phyloP scores from a whole-genome alignment of 345 rosid species.

The Euphorbia peplus region DNA sequence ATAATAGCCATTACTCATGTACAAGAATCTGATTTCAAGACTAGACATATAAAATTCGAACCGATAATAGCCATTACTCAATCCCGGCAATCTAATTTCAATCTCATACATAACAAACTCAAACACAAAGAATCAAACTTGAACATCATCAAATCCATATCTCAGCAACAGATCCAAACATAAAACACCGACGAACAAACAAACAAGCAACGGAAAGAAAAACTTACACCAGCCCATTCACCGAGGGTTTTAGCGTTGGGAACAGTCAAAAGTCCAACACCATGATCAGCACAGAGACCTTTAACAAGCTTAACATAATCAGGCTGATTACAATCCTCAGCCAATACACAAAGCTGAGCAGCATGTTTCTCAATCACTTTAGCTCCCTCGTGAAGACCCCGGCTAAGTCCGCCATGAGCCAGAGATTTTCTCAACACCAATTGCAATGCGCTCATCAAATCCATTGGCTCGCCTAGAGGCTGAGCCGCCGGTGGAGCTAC shows the following conservation, averaged over 20 bases:
- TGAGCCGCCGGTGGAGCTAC: constrained; percentile 23
- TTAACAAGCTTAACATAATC: constrained; percentile 76
- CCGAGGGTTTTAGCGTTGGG: constrained; percentile 87
- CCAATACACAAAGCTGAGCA: constrained; percentile 70
- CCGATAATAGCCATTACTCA: not conserved
- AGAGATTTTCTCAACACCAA: constrained; percentile 69
- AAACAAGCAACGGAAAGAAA: not conserved
- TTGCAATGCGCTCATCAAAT: constrained; percentile 69
- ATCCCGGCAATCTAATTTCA: not conserved
- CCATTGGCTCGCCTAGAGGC: constrained; percentile 71
- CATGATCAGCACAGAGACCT: constrained; percentile 73
- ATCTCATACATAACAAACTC: not conserved
- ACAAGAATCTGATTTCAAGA: not conserved
- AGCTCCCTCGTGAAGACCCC: constrained; percentile 76
- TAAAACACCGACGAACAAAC: not conserved
- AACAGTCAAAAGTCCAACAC: constrained; percentile 53
- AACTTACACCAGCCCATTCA: constrained; percentile 93
- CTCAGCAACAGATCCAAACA: not conserved
- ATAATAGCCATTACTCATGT: not conserved
- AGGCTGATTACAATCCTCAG: constrained; percentile 86
- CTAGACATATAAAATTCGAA: not conserved
- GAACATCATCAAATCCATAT: not conserved
- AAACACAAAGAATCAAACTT: not conserved
- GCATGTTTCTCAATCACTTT: constrained; percentile 75
- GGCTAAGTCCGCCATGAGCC: constrained; percentile 61